Conservation (phyloP, 2,329 filamentous ascomycete species). For the Pseudocercospora pini-densiflorae region DNA sequence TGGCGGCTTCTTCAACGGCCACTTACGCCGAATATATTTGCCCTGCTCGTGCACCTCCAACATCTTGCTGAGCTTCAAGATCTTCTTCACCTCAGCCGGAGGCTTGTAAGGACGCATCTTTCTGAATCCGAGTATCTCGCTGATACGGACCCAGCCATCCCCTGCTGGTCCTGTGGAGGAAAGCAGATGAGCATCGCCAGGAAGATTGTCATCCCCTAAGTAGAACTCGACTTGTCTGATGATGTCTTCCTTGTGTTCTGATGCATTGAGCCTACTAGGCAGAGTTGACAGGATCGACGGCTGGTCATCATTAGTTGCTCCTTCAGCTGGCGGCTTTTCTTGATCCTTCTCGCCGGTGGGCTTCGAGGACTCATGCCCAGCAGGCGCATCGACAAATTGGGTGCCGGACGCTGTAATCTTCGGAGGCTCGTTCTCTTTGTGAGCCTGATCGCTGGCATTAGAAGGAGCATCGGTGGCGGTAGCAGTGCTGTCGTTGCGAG, state of each 20-base stretch:
- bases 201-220: conserved; percentile 55
- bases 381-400: neutral
- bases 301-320: neutral
- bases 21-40: conserved; percentile 49
- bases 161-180: conserved; percentile 45
- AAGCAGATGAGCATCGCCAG: conserved; percentile 48
- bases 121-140: conserved; percentile 49
- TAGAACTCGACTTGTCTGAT: conserved; percentile 53
- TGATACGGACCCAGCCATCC: conserved; percentile 50
- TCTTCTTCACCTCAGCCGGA: conserved; percentile 39
- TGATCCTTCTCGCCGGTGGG: neutral
- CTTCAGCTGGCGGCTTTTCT: neutral
- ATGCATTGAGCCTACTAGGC: neutral
- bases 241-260: conserved; percentile 26
- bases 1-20: conserved; percentile 40
- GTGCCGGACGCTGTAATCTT: neutral
- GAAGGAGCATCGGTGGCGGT: neutral
- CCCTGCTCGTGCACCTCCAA: conserved; percentile 48
- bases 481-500: neutral
- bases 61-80: conserved; percentile 16
- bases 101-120: conserved; percentile 54
- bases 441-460: neutral
- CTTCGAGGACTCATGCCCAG: neutral
- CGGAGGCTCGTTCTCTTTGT: neutral
- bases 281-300: neutral